A percentile compares a stretch with the other conserved stretches of the same genome.
Conservation (phyloP, 164 flowering plant genomes). For the Vitis rotundifolia region DNA sequence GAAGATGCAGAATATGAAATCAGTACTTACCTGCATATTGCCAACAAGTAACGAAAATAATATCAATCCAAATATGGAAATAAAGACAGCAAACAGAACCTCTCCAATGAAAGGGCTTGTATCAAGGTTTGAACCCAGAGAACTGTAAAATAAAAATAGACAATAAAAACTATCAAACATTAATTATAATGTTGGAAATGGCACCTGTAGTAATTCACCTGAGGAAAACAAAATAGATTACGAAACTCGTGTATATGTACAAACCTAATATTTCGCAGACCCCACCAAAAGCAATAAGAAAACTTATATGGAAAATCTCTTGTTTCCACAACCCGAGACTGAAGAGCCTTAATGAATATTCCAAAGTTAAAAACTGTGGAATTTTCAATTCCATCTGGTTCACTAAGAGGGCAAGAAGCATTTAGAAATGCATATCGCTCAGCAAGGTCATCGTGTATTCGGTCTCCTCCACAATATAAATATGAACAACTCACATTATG, state of each 20-base stretch:
- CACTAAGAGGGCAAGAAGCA: conserved; percentile 29
- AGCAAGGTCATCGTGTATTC: too few relatives aligned
- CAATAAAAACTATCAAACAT: neutral
- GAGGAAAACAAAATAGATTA: neutral
- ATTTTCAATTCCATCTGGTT: neutral
- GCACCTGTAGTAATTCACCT: too few relatives aligned
- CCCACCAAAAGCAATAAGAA: conserved; percentile 74
- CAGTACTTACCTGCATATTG: conserved; percentile 21
- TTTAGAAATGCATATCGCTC: conserved; percentile 10
- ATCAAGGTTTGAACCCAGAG: conserved; percentile 23
- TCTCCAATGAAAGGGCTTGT: conserved; percentile 18
- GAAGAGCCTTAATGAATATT: conserved; percentile 53
- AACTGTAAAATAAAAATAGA: conserved; percentile 5
- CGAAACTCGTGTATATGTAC: neutral
- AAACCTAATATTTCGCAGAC: conserved; percentile 63
- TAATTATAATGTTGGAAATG: neutral
- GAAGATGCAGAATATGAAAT: neutral
- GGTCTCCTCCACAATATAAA: too few relatives aligned
- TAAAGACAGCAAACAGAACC: conserved; percentile 15
- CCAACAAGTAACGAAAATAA: conserved; percentile 22
- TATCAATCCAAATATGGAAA: conserved; percentile 18
- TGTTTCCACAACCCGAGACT: conserved; percentile 50
- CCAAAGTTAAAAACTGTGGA: conserved; percentile 48
- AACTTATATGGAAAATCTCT: conserved; percentile 53
- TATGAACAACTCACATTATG: too few relatives aligned